Evolutionary conservation across 2,329 filamentous ascomycete species (phyloP), one percentile per base, ranked within the genome.

Genomic region (Arthrobotrys entomopaga): DNA sequence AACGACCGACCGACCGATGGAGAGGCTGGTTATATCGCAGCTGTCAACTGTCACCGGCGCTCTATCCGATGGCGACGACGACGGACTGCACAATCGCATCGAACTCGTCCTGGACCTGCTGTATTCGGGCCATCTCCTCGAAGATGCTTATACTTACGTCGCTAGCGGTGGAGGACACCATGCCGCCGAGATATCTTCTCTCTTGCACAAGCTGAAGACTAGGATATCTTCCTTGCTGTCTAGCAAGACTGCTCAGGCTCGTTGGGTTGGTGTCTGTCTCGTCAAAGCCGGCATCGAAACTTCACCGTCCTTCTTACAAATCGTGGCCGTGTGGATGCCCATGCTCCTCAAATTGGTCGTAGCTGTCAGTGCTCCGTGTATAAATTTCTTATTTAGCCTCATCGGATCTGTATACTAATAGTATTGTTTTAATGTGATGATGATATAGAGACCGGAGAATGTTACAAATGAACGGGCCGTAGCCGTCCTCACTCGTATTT

Each of bases 141-240:
- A 74, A 38, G 63, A 74, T 74, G 70, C 70, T 5, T 46, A 38
- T 24, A 24, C 58, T 11, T 57, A 63, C 7, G 63, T 74, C 22
- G 42, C 57, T 3, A 42, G 42, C 13, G 63, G 70, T 2, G 70
- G 57, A 8, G 70, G 57, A 8, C 50, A 63, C 3, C 40, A 64
- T 15, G n/a, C 63, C 29, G 43, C 50, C 8, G 78, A 78, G 29
- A 74, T 70, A 5, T 63, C 72, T 4, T 65, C 66, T 11, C 67
- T 79, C 2, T 56, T 78, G 11, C 77, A 78, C 71, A 79, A 77
- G 49, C 73, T 75, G 48, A 78, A 77, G 67, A 77, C 78, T 4
- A 59, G 76, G 26, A 65, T 79, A 52, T 78, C 78, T 20, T 70
- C 78, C 22, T 73, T 79, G 13, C 66, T 79, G 2, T 77, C 78